phyloP scores from a whole-genome alignment of 2,329 filamentous ascomycete species.

The Botrytis squamosa region DNA sequence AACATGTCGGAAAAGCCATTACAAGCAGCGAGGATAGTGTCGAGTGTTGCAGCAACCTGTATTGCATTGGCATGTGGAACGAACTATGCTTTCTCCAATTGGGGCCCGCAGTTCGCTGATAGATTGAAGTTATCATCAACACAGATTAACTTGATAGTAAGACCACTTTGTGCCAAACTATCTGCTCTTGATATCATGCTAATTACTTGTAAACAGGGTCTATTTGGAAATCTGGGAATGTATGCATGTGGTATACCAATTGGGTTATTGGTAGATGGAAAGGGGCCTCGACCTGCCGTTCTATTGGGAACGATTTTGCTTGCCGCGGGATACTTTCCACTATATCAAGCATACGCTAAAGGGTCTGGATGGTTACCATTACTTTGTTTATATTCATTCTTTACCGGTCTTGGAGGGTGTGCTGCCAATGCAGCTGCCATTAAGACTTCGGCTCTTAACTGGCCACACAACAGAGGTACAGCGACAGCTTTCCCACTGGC shows the following conservation, averaged over 20 bases:
- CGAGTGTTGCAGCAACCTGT: conserved; percentile 79
- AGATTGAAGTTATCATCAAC: conserved; percentile 86
- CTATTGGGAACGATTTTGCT: conserved; percentile 72
- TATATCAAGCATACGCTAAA: conserved; percentile 73
- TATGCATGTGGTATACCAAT: conserved; percentile 87
- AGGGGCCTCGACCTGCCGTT: conserved; percentile 76
- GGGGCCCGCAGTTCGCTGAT: conserved; percentile 93
- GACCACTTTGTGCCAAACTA: conserved; percentile 31
- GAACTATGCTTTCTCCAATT: conserved; percentile 98
- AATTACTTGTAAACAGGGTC: conserved; percentile 46
- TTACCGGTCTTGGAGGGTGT: conserved; percentile 86
- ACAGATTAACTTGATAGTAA: conserved; percentile 84
- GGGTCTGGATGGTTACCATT: conserved; percentile 58
- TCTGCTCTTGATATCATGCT: conserved; percentile 36
- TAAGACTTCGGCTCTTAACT: conserved; percentile 86
- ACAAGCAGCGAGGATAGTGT: conserved; percentile 69
- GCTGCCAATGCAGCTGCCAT: conserved; percentile 86
- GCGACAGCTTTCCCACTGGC: conserved; percentile 92
- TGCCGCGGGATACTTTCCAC: conserved; percentile 78
- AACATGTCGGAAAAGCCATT: conserved; percentile 51
- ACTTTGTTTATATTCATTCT: conserved; percentile 79
- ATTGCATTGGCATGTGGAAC: conserved; percentile 90
- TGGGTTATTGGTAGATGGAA: conserved; percentile 81
- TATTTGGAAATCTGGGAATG: conserved; percentile 89
- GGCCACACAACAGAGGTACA: conserved; percentile 85